These are phyloP conservation scores for Stachybotrys echinatus DNA, from an alignment of 2,329 filamentous ascomycete species.

Conservation along the genomic window DNA sequence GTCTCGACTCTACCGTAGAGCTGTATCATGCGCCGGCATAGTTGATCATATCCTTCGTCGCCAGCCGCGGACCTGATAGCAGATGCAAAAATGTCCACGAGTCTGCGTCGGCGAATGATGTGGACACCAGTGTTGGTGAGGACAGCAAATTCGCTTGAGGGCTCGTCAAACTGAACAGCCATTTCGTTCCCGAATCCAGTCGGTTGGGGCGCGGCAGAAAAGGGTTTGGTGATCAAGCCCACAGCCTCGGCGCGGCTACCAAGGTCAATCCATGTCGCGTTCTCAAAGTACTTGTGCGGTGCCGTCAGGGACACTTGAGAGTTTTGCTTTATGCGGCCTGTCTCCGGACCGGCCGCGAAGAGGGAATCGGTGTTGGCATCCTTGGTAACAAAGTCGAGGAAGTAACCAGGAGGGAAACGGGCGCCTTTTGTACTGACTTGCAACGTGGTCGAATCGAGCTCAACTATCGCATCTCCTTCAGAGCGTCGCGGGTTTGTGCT, in stretches of 20 bases:
- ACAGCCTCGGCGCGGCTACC: constrained; percentile 71
- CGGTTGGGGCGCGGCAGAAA: constrained; percentile 62
- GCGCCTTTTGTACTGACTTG: constrained; percentile 45
- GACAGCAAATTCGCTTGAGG: constrained; percentile 78
- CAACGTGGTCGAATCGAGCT: constrained; percentile 44
- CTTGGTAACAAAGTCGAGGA: constrained; percentile 74
- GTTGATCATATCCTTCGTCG: constrained; percentile 74
- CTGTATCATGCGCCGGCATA: constrained; percentile 78
- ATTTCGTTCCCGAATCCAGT: constrained; percentile 90
- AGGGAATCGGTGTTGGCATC: constrained; percentile 60
- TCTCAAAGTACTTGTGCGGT: constrained; percentile 65
- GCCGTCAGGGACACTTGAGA: constrained; percentile 46
- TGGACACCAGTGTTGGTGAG: constrained; percentile 90
- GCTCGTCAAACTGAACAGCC: constrained; percentile 88
- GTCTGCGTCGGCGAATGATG: constrained; percentile 72
- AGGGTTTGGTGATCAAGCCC: constrained; percentile 68
- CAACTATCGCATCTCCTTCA: constrained; percentile 34
- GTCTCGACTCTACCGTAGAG: constrained; percentile 86
- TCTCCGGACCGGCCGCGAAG: constrained; percentile 84
- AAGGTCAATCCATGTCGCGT: constrained; percentile 73
- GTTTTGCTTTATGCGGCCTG: constrained; percentile 70
- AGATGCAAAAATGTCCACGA: constrained; percentile 89
- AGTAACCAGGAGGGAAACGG: constrained; percentile 82
- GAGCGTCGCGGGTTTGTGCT: constrained; percentile 22
- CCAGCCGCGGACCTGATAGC: constrained; percentile 69